Percentiles rank a stretch among this genome's conserved stretches.
phyloP scores from a whole-genome alignment of 768 basidiomycete species.

The Boletellus emodensis region DNA sequence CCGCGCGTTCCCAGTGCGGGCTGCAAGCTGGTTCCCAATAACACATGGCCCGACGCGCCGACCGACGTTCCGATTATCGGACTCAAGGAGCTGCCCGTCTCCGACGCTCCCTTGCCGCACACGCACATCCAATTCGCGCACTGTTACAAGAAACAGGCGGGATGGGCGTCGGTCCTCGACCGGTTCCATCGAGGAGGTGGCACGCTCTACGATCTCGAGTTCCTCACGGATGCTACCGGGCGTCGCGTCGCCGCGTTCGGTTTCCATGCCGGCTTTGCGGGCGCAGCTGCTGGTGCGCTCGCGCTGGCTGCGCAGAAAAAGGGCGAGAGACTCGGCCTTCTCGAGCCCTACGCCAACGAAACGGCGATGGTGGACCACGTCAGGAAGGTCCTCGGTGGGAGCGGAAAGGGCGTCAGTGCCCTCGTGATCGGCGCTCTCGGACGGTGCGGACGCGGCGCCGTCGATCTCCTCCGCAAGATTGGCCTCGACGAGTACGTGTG shows the following conservation, averaged over 20 bases:
- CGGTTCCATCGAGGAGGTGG: constrained; percentile 84
- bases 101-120: constrained; percentile 79
- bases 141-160: constrained; percentile 93
- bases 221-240: constrained; percentile 78
- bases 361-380: constrained; percentile 76
- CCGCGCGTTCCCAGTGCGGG: constrained; percentile 59
- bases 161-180: constrained; percentile 82
- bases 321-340: constrained; percentile 55
- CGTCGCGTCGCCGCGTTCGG: constrained; percentile 97
- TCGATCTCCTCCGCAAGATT: constrained; percentile 92
- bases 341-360: constrained; percentile 85
- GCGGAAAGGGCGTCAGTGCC: constrained; percentile 72
- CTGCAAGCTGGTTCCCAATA: constrained; percentile 81
- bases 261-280: constrained; percentile 98
- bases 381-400: constrained; percentile 58
- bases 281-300: constrained; percentile 87
- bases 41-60: constrained; percentile 85
- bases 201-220: constrained; percentile 92
- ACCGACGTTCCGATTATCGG: constrained; percentile 78
- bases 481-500: constrained; percentile 84
- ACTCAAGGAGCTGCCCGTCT: constrained; percentile 90
- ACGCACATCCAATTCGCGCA: constrained; percentile 98
- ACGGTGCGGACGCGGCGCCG: constrained; percentile 90
- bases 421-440: constrained; percentile 96
- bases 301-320: constrained; percentile 66